phyloP scores from a whole-genome alignment of 2,329 filamentous ascomycete species.

The Venturia aucupariae region DNA sequence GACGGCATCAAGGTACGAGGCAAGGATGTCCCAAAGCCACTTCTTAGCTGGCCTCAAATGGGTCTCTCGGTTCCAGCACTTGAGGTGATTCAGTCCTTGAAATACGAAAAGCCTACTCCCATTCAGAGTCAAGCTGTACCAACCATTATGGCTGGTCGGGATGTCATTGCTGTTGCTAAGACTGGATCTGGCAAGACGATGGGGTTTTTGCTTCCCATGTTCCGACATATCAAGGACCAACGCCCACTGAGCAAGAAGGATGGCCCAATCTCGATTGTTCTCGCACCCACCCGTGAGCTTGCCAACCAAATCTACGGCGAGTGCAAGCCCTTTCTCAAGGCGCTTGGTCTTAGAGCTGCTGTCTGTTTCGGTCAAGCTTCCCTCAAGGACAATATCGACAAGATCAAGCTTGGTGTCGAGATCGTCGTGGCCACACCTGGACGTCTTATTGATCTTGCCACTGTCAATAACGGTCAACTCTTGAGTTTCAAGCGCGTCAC shows the following conservation, averaged over 20 bases:
- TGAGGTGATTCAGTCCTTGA: constrained; percentile 71
- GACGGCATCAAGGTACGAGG: constrained; percentile 93
- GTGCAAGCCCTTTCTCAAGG: constrained; percentile 88
- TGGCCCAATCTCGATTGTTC: constrained; percentile 77
- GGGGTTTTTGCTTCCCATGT: constrained; percentile 93
- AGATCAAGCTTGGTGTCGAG: constrained; percentile 88
- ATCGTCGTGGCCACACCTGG: constrained; percentile 94
- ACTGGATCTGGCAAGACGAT: constrained; percentile 97
- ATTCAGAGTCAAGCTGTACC: constrained; percentile 95
- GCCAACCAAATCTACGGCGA: constrained; percentile 91
- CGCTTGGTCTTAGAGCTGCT: constrained; percentile 73
- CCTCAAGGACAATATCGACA: constrained; percentile 95
- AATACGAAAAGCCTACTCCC: constrained; percentile 80
- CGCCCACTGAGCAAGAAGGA: constrained; percentile 60
- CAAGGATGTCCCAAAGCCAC: constrained; percentile 67
- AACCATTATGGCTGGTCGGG: constrained; percentile 88
- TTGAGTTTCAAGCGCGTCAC: constrained; percentile 84
- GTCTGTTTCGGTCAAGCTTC: constrained; percentile 92
- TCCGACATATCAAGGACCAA: constrained; percentile 95
- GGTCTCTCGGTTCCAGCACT: constrained; percentile 79
- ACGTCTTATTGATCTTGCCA: constrained; percentile 88
- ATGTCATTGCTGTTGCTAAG: constrained; percentile 94
- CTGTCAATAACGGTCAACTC: constrained; percentile 87
- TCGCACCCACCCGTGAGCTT: constrained; percentile 90
- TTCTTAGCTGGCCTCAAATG: constrained; percentile 94